phyloP scores from a whole-genome alignment of 805 yeast species.

The Barnettozyma pratensis region DNA sequence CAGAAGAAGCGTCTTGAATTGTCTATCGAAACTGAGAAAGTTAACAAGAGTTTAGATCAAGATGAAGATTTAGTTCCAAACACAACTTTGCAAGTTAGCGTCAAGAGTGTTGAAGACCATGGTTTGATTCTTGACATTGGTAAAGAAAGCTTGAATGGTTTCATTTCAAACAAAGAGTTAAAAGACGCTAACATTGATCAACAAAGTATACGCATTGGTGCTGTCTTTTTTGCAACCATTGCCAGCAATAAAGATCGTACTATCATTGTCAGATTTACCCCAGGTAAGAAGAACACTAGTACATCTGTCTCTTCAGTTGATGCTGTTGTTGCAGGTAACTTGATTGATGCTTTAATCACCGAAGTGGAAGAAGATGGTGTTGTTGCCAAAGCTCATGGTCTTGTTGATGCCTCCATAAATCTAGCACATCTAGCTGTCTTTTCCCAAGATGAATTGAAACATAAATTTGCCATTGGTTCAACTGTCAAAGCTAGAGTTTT shows the following conservation, averaged over 20 bases:
- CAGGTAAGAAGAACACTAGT: constrained; percentile 41
- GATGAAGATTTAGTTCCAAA: constrained; percentile 64
- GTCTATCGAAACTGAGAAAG: constrained; percentile 66
- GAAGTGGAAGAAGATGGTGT: constrained; percentile 59
- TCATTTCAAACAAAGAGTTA: constrained; percentile 68
- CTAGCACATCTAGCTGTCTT: constrained; percentile 57
- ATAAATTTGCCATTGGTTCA: constrained; percentile 64
- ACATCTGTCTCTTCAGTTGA: constrained; percentile 66
- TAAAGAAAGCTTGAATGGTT: constrained; percentile 52
- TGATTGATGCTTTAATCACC: constrained; percentile 68
- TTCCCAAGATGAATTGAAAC: constrained; percentile 43
- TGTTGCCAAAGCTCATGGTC: constrained; percentile 66
- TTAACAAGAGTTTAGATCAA: constrained; percentile 50
- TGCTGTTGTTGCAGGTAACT: constrained; percentile 79
- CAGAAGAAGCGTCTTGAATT: constrained; percentile 61
- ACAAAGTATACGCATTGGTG: constrained; percentile 48
- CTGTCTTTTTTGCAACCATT: constrained; percentile 61
- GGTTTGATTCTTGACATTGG: constrained; percentile 81
- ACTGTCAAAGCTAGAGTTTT: constrained; percentile 64
- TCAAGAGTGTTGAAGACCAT: constrained; percentile 84
- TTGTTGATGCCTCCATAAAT: constrained; percentile 66
- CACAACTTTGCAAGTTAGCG: constrained; percentile 66
- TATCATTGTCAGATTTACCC: constrained; percentile 48
- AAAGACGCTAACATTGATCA: constrained; percentile 32
- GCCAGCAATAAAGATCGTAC: constrained; percentile 49